Evolutionary conservation across 139 green algal genomes (phyloP).

Genomic region (Yamagishiella unicocca): DNA sequence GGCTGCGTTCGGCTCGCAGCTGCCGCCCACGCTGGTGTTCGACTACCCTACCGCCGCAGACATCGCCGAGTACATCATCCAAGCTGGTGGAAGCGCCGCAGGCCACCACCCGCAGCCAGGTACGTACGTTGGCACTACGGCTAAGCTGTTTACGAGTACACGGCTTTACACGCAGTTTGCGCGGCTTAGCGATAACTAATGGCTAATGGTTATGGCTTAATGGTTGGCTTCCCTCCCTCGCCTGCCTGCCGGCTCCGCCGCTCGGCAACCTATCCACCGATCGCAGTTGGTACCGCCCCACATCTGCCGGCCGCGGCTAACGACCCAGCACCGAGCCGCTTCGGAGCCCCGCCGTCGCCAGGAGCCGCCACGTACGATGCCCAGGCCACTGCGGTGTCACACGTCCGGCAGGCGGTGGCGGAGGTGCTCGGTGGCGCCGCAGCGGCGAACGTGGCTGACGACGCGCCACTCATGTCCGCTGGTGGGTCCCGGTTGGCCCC

Average conservation of each 20-base stretch:
- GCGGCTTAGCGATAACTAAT: neutral
- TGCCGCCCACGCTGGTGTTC: slow-evolving; percentile 74
- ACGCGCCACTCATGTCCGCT: slow-evolving; percentile 37
- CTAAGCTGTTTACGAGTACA: too few relatives aligned
- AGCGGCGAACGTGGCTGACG: neutral
- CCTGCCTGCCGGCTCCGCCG: too few relatives aligned
- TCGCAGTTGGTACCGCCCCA: too few relatives aligned
- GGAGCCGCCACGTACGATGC: slow-evolving; percentile 29
- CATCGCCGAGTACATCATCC: slow-evolving; percentile 59
- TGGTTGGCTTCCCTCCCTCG: too few relatives aligned
- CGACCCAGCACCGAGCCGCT: too few relatives aligned
- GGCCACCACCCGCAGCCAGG: neutral
- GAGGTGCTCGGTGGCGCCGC: slow-evolving; percentile 4
- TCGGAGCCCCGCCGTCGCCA: neutral
- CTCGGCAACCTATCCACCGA: too few relatives aligned
- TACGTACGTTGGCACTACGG: neutral
- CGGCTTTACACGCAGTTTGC: too few relatives aligned
- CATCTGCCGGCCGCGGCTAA: too few relatives aligned
- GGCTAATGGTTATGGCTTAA: neutral
- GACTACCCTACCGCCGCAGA: slow-evolving; percentile 70
- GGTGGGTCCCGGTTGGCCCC: neutral
- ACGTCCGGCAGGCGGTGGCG: slow-evolving; percentile 2
- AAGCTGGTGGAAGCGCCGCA: neutral
- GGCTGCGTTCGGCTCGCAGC: slow-evolving; percentile 43
- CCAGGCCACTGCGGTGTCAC: neutral